Evolutionary conservation across 164 flowering plant species (phyloP).

Genomic region (Tetracentron sinense): DNA sequence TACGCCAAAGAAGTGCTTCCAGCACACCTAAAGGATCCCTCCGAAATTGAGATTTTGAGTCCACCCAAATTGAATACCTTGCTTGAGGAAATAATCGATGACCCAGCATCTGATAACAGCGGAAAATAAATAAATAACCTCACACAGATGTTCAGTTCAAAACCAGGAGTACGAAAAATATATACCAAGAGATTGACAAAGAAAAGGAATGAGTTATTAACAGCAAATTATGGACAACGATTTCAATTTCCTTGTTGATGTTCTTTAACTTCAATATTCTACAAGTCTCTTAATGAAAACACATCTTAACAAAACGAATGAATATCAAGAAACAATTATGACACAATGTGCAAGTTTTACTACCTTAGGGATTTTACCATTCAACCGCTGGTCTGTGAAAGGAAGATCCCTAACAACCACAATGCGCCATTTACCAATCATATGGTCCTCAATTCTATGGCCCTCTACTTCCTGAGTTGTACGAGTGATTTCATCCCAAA

Average conservation of each 20-base stretch:
- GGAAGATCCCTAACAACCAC: constrained; percentile 78
- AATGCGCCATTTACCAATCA: constrained; percentile 89
- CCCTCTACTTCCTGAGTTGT: constrained; percentile 64
- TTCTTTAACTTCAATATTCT: not conserved
- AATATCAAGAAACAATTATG: too few species aligned
- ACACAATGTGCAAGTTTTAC: not conserved
- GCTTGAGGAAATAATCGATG: constrained; percentile 90
- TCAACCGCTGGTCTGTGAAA: constrained; percentile 83
- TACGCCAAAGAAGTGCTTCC: constrained; percentile 93
- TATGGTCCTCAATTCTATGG: constrained; percentile 48
- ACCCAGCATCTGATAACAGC: constrained; percentile 61
- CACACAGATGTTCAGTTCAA: too few species aligned
- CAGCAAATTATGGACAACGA: too few species aligned
- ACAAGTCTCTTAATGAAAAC: not conserved
- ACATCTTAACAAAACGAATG: not conserved
- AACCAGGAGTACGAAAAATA: too few species aligned
- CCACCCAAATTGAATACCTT: constrained; percentile 93
- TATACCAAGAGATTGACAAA: not conserved
- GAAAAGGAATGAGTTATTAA: not conserved
- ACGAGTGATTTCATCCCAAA: constrained; percentile 93
- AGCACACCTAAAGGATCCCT: constrained; percentile 92
- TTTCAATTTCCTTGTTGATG: too few species aligned
- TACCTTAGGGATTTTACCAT: constrained; percentile 99
- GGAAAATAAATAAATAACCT: constrained; percentile 3
- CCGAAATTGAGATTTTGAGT: constrained; percentile 90